A percentile compares a stretch with the other conserved stretches of the same genome.
Conservation (phyloP, 1,284 basidiomycete species). For the Baeospora myosura region DNA sequence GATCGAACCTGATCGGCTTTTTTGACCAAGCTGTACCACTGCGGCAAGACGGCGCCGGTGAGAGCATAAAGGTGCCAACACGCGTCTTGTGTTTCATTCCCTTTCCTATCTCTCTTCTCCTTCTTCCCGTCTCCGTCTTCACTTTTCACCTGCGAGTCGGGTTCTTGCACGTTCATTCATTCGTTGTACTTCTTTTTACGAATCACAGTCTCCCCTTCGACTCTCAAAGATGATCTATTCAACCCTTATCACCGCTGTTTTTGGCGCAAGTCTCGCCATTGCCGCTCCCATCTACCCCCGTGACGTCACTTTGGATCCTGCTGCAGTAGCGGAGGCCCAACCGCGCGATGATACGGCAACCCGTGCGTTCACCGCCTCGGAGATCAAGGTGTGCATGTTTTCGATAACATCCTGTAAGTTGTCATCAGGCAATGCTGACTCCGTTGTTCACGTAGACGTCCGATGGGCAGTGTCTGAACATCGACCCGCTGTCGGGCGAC, state of each 20-base stretch:
- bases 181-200: conserved; percentile 12
- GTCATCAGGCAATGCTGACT: no score
- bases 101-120: conserved; percentile 1
- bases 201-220: conserved; percentile 1
- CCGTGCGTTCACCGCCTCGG: conserved; percentile 12
- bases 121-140: conserved; percentile 6
- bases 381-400: conserved; percentile 11
- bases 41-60: no score
- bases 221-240: conserved; percentile 14
- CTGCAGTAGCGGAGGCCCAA: conserved; percentile 12
- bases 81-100: background rate
- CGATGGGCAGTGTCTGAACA: conserved; percentile 16
- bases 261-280: conserved; percentile 15
- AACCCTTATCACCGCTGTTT: conserved; percentile 14
- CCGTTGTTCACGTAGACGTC: conserved; percentile 14
- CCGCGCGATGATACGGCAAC: conserved; percentile 15
- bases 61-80: no score
- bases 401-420: no score
- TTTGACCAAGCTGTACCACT: no score
- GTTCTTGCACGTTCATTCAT: no score
- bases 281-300: conserved; percentile 17
- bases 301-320: conserved; percentile 12
- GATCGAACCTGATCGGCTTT: no score
- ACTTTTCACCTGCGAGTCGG: conserved; percentile 17
- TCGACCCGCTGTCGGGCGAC: conserved; percentile 13